Percentiles rank a stretch among this genome's conserved stretches.
Evolutionary conservation across 225 moss, liverwort and hornwort genomes (phyloP).

Genomic region (Anthoceros angustus): DNA sequence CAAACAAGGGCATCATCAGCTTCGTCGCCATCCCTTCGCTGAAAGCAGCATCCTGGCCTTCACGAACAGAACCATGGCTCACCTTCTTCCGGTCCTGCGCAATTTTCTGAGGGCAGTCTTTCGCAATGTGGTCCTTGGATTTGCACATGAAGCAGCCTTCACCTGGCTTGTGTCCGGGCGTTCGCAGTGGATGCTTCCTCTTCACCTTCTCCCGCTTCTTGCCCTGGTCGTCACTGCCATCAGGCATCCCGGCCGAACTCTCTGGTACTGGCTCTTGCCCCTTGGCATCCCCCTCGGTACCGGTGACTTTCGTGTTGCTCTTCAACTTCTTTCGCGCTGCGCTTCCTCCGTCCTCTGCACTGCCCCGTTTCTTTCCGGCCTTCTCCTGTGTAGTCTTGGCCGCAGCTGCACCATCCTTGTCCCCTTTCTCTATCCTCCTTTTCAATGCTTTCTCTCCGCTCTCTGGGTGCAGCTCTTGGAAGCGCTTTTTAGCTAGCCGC

Average conservation of each 20-base stretch:
- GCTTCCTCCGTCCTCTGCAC: not conserved
- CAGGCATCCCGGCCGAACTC: constrained; percentile 18
- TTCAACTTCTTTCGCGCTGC: not conserved
- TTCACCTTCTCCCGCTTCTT: constrained; percentile 28
- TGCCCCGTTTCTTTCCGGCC: not conserved
- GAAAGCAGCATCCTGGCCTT: not conserved
- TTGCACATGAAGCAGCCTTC: constrained; percentile 95
- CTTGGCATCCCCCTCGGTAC: not conserved
- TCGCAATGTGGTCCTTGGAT: constrained; percentile 78
- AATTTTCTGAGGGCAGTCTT: constrained; percentile 63
- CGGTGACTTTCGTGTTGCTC: no score
- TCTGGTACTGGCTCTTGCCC: constrained; percentile 14
- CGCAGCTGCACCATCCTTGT: not conserved
- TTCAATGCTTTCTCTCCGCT: not conserved
- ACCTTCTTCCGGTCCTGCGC: constrained; percentile 77
- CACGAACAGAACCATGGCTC: not conserved
- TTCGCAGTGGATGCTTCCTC: constrained; percentile 63
- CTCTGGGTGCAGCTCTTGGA: constrained; percentile 9
- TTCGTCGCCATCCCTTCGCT: not conserved
- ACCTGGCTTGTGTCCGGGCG: constrained; percentile 80
- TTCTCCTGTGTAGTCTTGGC: not conserved
- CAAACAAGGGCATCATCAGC: no score
- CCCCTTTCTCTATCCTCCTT: constrained; percentile 1
- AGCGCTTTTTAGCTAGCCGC: constrained; percentile 35
- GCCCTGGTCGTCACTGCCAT: constrained; percentile 12